A percentile compares a stretch with the other conserved stretches of the same genome.
Evolutionary conservation across 129 eudicot genomes (phyloP).

Genomic region (Helichrysum umbraculigerum): DNA sequence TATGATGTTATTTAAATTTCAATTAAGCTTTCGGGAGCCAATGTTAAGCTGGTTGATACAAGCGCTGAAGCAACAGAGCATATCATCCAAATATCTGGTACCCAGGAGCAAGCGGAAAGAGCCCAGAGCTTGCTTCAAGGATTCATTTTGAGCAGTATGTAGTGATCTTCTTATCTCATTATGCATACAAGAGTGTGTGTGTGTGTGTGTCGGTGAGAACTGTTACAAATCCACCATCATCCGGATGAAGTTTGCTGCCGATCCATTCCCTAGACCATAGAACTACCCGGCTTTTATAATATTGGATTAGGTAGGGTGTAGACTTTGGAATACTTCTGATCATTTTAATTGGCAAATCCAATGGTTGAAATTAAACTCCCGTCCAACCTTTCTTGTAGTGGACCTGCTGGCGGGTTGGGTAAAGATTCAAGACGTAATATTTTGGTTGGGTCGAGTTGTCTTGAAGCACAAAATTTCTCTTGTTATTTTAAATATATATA

Average conservation of each 20-base stretch:
- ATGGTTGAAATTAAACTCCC: neutral
- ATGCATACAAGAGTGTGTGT: neutral
- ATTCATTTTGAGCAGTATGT: constrained; percentile 87
- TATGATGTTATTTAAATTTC: constrained; percentile 19
- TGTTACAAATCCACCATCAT: neutral
- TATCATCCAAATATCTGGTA: constrained; percentile 81
- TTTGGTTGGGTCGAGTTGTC: too few relatives aligned
- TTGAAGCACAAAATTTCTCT: too few relatives aligned
- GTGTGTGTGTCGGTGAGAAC: neutral
- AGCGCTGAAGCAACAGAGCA: constrained; percentile 71
- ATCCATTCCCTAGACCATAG: neutral
- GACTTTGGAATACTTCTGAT: neutral
- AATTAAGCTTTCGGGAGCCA: constrained; percentile 93
- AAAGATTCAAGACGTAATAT: too few relatives aligned
- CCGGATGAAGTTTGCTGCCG: neutral
- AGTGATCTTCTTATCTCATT: constrained; percentile 8
- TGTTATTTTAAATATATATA: too few relatives aligned
- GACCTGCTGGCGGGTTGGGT: neutral
- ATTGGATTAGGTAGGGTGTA: neutral
- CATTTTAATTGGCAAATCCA: neutral
- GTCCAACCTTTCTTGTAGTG: neutral
- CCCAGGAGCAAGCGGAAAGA: constrained; percentile 96
- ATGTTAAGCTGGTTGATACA: constrained; percentile 74
- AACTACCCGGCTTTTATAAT: neutral
- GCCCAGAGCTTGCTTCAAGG: constrained; percentile 99